Base-by-base conservation (phyloP, 2,329 filamentous ascomycete genomes). In the Emericellopsis cladophorae region DNA sequence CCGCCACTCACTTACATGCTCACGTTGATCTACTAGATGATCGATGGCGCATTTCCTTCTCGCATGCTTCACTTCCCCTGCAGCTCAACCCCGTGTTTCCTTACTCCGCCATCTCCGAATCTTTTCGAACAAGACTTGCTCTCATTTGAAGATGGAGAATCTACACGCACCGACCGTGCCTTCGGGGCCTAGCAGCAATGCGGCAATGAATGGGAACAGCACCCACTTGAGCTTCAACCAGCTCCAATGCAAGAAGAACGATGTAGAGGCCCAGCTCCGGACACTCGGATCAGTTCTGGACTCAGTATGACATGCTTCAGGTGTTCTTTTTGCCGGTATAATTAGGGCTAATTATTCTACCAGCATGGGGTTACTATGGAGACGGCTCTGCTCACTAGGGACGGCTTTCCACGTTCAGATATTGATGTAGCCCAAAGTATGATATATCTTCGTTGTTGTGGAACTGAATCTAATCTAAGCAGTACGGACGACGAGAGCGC, bases 311-410 rank as follows among this genome's bases (percentile, higher is more conserved):
- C 34, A 5, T 18, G 12, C 35, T 31, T 23, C 16, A 26, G n/a
- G n/a, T 18, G 7, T 24, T 11, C 23, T 14, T 36, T 2, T 21
- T 33, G 5, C 4, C 35, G 32, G 4, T 15, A 7, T 8, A 31
- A 37, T 10, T 18, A 41, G 23, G 24, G 33, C 54, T 61, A 36
- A 60, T 16, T 21, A 41, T 9, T 12, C 12, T 33, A 7, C 10
- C 21, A 95, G 89, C 90, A 96, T 67, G 80, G 83, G 36, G 90
- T 95, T 40, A 81, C 84, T 53, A 98, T 98, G 92, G 81, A 82
- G 52, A 95, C 92, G 7, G 72, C 78, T 43, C 75, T 98, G 32
- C 77, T 87, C 21, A 95, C 90, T 12, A 76, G 79, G 45, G 92
- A 96, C 62, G 92, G 92, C 37, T 98, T 86, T 57, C 92, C 92